These are phyloP conservation scores for Lasiosphaeris hirsuta DNA, from an alignment of 495 filamentous ascomycete genomes.

Conservation along the genomic window DNA sequence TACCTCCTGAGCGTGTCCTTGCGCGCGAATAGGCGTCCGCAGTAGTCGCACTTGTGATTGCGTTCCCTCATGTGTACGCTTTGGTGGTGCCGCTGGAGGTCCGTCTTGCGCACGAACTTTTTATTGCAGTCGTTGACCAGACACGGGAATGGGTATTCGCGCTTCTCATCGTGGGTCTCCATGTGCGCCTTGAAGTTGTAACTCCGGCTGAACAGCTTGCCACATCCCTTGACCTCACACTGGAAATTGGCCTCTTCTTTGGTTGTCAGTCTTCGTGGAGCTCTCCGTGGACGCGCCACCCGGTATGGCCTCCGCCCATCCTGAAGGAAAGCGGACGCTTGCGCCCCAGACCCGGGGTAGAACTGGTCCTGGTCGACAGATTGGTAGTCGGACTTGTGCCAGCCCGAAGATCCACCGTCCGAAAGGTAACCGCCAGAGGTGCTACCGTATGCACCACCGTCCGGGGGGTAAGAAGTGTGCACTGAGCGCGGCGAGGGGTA, in stretches of 20 bases:
- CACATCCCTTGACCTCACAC: constrained; percentile 69
- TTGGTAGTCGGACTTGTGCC: constrained; percentile 49
- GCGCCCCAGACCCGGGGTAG: constrained; percentile 30
- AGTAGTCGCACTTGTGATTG: constrained; percentile 68
- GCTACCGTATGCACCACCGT: constrained; percentile 35
- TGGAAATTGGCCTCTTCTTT: constrained; percentile 72
- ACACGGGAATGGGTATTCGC: constrained; percentile 69
- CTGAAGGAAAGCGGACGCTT: constrained; percentile 25
- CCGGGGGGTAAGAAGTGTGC: constrained; percentile 38
- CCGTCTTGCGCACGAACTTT: constrained; percentile 79
- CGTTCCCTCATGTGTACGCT: constrained; percentile 79
- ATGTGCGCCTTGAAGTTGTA: constrained; percentile 92
- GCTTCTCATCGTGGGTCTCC: constrained; percentile 80
- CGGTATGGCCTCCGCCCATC: constrained; percentile 36
- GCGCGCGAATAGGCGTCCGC: constrained; percentile 70
- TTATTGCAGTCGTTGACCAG: constrained; percentile 60
- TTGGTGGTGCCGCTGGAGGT: constrained; percentile 76
- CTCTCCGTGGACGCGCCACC: constrained; percentile 39
- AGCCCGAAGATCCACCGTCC: constrained; percentile 45
- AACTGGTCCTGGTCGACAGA: constrained; percentile 39
- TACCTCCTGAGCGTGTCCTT: constrained; percentile 82
- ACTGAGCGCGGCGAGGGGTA: constrained; percentile 48
- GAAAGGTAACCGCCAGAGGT: constrained; percentile 46
- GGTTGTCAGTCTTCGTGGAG: constrained; percentile 60
- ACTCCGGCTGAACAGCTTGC: constrained; percentile 75